Evolutionary conservation across 176 grass and related monocot genomes (phyloP).

Genomic region (Oryza longistaminata): DNA sequence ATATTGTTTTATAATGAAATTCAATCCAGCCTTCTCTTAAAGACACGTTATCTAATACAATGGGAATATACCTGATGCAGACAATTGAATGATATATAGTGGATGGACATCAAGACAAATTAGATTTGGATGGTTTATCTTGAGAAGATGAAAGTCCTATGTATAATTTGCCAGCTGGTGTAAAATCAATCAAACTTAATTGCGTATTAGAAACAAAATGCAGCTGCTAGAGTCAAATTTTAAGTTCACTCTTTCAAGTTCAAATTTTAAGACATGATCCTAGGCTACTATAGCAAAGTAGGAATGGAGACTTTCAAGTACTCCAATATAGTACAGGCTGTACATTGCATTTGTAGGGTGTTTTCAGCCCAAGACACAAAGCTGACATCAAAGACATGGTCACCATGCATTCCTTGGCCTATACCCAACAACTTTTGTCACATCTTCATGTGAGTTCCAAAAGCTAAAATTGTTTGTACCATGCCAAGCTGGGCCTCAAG

Average conservation of each 20-base stretch:
- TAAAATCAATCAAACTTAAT: not conserved
- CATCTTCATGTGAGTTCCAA: not conserved
- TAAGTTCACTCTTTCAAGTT: not conserved
- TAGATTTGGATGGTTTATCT: not conserved
- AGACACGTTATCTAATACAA: no score
- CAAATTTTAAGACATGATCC: not conserved
- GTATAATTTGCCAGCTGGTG: not conserved
- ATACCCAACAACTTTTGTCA: constrained; percentile 24
- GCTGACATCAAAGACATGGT: constrained; percentile 12
- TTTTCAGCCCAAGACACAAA: not conserved
- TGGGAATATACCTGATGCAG: not conserved
- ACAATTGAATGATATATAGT: not conserved
- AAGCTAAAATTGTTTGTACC: not conserved
- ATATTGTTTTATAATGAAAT: no score
- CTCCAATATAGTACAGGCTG: not conserved
- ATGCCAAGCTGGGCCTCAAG: constrained; percentile 11
- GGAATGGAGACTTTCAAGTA: not conserved
- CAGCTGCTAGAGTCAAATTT: not conserved
- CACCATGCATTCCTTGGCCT: not conserved
- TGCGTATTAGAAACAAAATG: not conserved
- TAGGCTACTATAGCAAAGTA: not conserved
- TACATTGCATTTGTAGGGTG: not conserved
- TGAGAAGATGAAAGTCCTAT: not conserved
- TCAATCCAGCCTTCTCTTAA: not conserved
- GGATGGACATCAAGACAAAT: not conserved